Percentiles rank a stretch among this genome's conserved stretches.
Conservation (phyloP, 495 filamentous ascomycete species). For the Collariella sp. region DNA sequence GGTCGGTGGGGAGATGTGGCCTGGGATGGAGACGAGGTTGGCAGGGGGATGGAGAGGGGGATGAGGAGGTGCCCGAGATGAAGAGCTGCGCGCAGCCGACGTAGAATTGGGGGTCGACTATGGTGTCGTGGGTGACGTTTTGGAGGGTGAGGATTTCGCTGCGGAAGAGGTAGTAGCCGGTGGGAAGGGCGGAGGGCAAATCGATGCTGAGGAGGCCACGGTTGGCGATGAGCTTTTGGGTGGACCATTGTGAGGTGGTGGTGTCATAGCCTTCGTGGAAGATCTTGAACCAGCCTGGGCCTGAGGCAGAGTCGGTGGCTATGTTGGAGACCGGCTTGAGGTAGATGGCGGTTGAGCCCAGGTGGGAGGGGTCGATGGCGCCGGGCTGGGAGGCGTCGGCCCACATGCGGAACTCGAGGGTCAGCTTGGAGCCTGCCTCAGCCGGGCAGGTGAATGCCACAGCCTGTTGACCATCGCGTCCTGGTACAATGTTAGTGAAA, state of each 20-base stretch:
- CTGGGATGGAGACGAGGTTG: slow-evolving; percentile 53
- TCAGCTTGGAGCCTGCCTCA: slow-evolving; percentile 45
- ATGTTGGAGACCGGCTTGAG: slow-evolving; percentile 52
- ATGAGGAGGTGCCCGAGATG: slow-evolving; percentile 37
- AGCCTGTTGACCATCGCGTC: slow-evolving; percentile 45
- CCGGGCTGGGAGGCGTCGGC: slow-evolving; percentile 48
- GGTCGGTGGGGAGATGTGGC: slow-evolving; percentile 46
- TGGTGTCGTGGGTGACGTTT: slow-evolving; percentile 40
- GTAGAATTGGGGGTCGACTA: slow-evolving; percentile 57
- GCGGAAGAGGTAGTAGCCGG: slow-evolving; percentile 60
- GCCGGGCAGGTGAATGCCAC: slow-evolving; percentile 52
- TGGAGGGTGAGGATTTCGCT: slow-evolving; percentile 63
- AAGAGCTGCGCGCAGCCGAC: slow-evolving; percentile 64
- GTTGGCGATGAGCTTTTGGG: slow-evolving; percentile 54
- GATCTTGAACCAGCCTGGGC: slow-evolving; percentile 76
- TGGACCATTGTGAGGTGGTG: slow-evolving; percentile 51
- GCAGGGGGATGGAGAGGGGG: slow-evolving; percentile 29
- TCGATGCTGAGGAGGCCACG: slow-evolving; percentile 53
- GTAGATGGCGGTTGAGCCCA: slow-evolving; percentile 65
- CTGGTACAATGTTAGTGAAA: slow-evolving; percentile 29
- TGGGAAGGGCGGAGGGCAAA: slow-evolving; percentile 51
- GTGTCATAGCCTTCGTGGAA: slow-evolving; percentile 56
- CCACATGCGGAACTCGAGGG: slow-evolving; percentile 54
- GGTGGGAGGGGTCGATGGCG: slow-evolving; percentile 53
- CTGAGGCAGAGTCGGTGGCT: slow-evolving; percentile 34